Evolutionary conservation across 1,284 basidiomycete genomes (phyloP).

Genomic region (Boletus sp.): DNA sequence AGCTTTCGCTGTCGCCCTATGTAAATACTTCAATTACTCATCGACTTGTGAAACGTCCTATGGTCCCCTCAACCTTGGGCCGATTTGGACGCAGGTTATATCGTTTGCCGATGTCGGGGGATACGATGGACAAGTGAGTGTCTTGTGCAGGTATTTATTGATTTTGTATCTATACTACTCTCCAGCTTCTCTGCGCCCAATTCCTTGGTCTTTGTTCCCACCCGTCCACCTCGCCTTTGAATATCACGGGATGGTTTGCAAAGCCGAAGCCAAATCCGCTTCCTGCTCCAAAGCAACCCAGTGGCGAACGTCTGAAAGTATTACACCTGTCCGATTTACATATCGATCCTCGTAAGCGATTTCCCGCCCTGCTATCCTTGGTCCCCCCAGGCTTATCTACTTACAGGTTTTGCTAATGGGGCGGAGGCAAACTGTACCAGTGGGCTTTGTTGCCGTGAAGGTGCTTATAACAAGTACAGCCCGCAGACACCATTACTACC

Average conservation of each 20-base stretch:
- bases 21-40: constrained; percentile 56
- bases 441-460: constrained; percentile 69
- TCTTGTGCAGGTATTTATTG: constrained; percentile 17
- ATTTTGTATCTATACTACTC: constrained; percentile 15
- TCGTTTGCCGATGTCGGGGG: constrained; percentile 64
- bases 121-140: constrained; percentile 61
- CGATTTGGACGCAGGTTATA: constrained; percentile 63
- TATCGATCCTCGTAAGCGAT: constrained; percentile 59
- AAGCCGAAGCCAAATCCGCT: constrained; percentile 69
- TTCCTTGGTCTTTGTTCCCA: constrained; percentile 50
- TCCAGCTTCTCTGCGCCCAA: constrained; percentile 51
- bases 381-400: constrained; percentile 3
- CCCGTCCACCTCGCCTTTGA: constrained; percentile 48
- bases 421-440: constrained; percentile 71
- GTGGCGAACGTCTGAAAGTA: constrained; percentile 65
- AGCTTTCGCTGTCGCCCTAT: constrained; percentile 53
- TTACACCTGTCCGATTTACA: constrained; percentile 78
- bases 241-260: constrained; percentile 55
- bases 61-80: constrained; percentile 48
- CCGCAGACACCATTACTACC: constrained; percentile 49
- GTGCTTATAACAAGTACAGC: constrained; percentile 49
- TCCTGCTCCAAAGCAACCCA: constrained; percentile 49
- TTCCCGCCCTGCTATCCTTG: too few relatives aligned
- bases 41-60: constrained; percentile 49
- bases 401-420: constrained; percentile 62